Evolutionary conservation across 805 yeast genomes (phyloP).

Genomic region (Candida quercuum): DNA sequence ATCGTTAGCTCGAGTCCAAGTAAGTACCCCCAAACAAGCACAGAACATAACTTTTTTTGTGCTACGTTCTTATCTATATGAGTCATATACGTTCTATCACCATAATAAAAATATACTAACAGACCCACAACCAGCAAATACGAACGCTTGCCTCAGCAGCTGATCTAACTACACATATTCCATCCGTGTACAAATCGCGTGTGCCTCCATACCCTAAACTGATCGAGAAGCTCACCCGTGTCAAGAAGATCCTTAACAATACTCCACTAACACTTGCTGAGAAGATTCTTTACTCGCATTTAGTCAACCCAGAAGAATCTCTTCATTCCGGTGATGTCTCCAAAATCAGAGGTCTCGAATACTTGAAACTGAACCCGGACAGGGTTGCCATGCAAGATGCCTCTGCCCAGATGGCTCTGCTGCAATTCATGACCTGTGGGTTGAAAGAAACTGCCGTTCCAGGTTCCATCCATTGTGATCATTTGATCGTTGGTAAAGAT

Average conservation of each 20-base stretch:
- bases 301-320: slow-evolving; percentile 83
- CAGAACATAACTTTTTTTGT: neutral
- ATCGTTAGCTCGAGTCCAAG: slow-evolving; percentile 7
- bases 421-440: slow-evolving; percentile 97
- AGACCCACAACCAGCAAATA: slow-evolving; percentile 6
- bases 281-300: slow-evolving; percentile 88
- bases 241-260: slow-evolving; percentile 59
- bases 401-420: slow-evolving; percentile 98
- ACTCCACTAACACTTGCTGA: slow-evolving; percentile 90
- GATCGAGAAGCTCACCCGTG: slow-evolving; percentile 54
- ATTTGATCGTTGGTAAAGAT: slow-evolving; percentile 92
- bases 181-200: slow-evolving; percentile 59
- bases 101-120: slow-evolving; percentile 1
- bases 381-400: slow-evolving; percentile 99
- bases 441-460: slow-evolving; percentile 86
- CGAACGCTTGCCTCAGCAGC: slow-evolving; percentile 20
- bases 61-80: slow-evolving; percentile 1
- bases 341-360: slow-evolving; percentile 77
- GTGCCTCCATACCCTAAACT: slow-evolving; percentile 87
- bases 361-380: slow-evolving; percentile 91
- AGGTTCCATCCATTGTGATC: slow-evolving; percentile 96
- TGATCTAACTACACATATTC: slow-evolving; percentile 27
- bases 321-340: slow-evolving; percentile 47
- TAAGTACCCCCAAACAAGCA: too few relatives aligned
- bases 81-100: neutral